Percentiles rank a stretch among this genome's conserved stretches.
phyloP scores from a whole-genome alignment of 108 stramenopile species.

The Skeletonema tropicum region DNA sequence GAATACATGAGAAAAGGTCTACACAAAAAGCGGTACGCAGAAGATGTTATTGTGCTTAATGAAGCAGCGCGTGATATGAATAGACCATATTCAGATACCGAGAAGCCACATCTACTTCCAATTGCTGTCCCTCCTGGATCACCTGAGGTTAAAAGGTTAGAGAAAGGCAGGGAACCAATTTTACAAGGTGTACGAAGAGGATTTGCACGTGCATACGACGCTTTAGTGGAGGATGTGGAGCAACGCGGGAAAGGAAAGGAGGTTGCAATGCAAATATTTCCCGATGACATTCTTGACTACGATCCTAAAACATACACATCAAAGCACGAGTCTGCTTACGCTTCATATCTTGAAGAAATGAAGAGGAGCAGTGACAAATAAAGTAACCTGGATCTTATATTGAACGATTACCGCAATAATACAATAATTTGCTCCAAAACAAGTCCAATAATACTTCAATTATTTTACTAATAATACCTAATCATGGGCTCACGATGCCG shows the following conservation, averaged over 20 bases:
- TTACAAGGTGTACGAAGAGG: slow-evolving; percentile 87
- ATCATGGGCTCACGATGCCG: slow-evolving; percentile 18
- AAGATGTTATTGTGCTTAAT: slow-evolving; percentile 83
- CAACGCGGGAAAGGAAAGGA: slow-evolving; percentile 70
- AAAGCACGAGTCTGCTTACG: slow-evolving; percentile 55
- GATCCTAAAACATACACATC: slow-evolving; percentile 58
- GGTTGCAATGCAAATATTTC: slow-evolving; percentile 73
- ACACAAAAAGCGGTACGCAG: slow-evolving; percentile 88
- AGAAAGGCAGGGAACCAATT: slow-evolving; percentile 80
- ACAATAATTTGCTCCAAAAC: not conserved
- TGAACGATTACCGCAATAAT: not conserved
- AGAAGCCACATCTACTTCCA: slow-evolving; percentile 67
- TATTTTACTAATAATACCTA: not conserved
- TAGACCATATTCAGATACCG: slow-evolving; percentile 52
- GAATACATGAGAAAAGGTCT: slow-evolving; percentile 62
- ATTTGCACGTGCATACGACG: slow-evolving; percentile 92
- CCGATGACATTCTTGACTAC: slow-evolving; percentile 87
- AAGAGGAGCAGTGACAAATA: slow-evolving; percentile 2
- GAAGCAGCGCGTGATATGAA: slow-evolving; percentile 60
- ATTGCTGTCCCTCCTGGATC: slow-evolving; percentile 89
- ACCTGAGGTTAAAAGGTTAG: slow-evolving; percentile 76
- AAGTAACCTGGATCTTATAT: not conserved
- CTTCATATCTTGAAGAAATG: slow-evolving; percentile 41
- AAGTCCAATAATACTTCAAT: not conserved
- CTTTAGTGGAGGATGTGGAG: slow-evolving; percentile 80